Percentiles rank a stretch among this genome's conserved stretches.
phyloP scores from a whole-genome alignment of 768 basidiomycete species.

The Leccinum obscurum region DNA sequence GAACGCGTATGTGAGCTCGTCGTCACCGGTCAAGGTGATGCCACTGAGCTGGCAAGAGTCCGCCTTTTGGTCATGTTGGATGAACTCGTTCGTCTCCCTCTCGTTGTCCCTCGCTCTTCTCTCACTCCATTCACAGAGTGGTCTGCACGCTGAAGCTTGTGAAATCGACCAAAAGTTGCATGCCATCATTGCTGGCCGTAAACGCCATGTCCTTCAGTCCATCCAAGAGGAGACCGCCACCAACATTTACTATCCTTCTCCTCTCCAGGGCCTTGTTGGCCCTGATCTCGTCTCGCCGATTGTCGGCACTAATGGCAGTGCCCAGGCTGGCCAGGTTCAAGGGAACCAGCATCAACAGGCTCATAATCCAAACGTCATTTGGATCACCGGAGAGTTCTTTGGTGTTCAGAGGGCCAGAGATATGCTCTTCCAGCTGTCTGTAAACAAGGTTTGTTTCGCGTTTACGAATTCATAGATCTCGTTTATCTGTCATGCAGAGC shows the following conservation, averaged over 20 bases:
- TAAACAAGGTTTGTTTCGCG: constrained; percentile 64
- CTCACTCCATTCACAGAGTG: constrained; percentile 54
- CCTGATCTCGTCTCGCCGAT: constrained; percentile 50
- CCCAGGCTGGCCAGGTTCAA: constrained; percentile 28
- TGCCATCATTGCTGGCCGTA: constrained; percentile 86
- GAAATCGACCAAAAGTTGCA: constrained; percentile 97
- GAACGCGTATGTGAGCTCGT: constrained; percentile 94
- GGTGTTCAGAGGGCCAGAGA: constrained; percentile 93
- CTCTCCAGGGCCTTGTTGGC: constrained; percentile 82
- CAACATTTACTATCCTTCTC: constrained; percentile 93
- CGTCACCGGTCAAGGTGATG: constrained; percentile 84
- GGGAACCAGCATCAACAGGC: constrained; percentile 31
- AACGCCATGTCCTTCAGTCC: constrained; percentile 80
- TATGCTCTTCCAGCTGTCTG: constrained; percentile 88
- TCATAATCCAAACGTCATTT: constrained; percentile 77
- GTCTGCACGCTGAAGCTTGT: constrained; percentile 85
- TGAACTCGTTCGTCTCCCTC: constrained; percentile 69
- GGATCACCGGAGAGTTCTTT: constrained; percentile 98
- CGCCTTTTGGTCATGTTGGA: constrained; percentile 92
- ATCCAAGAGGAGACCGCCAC: constrained; percentile 98
- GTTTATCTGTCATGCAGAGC: constrained; percentile 48
- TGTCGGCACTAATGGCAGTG: constrained; percentile 37
- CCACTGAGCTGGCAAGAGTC: constrained; percentile 89
- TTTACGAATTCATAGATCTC: neutral
- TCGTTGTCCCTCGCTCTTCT: neutral